A percentile compares a stretch with the other conserved stretches of the same genome.
phyloP scores from a whole-genome alignment of 495 filamentous ascomycete species.

The Penicillium subrubescens region DNA sequence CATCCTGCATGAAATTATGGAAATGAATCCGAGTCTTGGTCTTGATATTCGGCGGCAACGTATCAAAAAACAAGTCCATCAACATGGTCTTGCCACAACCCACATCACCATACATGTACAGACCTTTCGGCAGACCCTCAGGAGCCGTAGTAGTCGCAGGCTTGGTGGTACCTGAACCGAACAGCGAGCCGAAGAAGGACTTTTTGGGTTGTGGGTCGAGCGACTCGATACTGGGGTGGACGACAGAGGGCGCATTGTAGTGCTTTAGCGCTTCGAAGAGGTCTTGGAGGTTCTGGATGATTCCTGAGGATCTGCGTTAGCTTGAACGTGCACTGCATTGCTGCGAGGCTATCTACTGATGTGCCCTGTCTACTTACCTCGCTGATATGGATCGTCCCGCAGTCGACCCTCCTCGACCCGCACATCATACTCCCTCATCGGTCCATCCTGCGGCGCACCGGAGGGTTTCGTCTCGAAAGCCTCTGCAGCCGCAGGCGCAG shows the following conservation, averaged over 20 bases:
- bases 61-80: constrained; percentile 99
- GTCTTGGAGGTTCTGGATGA: constrained; percentile 85
- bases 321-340: background rate
- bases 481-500: constrained; percentile 1
- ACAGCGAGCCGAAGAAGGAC: constrained; percentile 73
- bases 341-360: background rate
- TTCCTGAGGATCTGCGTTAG: constrained; percentile 51
- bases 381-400: constrained; percentile 86
- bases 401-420: constrained; percentile 72
- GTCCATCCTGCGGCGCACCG: constrained; percentile 53
- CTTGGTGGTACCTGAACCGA: constrained; percentile 53
- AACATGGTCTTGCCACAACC: constrained; percentile 99
- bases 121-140: constrained; percentile 74
- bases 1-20: constrained; percentile 99
- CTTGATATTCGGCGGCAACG: constrained; percentile 75
- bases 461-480: constrained; percentile 8
- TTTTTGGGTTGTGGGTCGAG: constrained; percentile 50
- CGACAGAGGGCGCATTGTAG: constrained; percentile 71
- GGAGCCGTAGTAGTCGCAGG: constrained; percentile 54
- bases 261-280: constrained; percentile 79
- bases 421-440: constrained; percentile 82
- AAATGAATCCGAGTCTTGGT: constrained; percentile 97
- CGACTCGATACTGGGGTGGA: constrained; percentile 66
- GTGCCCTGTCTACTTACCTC: constrained; percentile 57
- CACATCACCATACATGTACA: constrained; percentile 97